Percentiles rank a stretch among this genome's conserved stretches.
Evolutionary conservation across 495 filamentous ascomycete genomes (phyloP).

Genomic region (Penicillium cinerascens): DNA sequence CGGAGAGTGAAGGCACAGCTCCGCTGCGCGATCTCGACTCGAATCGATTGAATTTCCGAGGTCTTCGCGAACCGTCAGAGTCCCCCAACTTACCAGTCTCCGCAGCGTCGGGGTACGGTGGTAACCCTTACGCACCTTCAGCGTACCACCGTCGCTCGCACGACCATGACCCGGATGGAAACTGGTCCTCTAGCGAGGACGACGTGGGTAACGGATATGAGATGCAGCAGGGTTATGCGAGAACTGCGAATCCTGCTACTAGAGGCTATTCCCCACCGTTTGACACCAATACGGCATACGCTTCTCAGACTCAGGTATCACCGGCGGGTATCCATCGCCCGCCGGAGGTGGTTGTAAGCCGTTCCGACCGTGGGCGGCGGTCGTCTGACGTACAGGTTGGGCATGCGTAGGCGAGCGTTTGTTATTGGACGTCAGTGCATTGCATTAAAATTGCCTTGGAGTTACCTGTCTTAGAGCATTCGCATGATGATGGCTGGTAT

Average conservation of each 20-base stretch:
- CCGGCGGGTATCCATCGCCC: constrained; percentile 6
- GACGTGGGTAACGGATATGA: constrained; percentile 38
- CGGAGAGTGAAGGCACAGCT: constrained; percentile 23
- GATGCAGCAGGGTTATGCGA: constrained; percentile 39
- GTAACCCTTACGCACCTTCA: constrained; percentile 24
- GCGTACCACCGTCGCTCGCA: constrained; percentile 28
- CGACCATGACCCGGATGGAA: constrained; percentile 33
- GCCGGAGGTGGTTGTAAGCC: constrained; percentile 8
- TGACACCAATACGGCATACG: constrained; percentile 35
- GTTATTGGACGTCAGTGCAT: neutral
- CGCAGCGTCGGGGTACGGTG: neutral
- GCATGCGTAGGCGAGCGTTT: constrained; percentile 10
- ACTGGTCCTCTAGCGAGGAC: constrained; percentile 46
- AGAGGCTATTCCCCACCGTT: constrained; percentile 22
- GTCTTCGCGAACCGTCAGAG: neutral
- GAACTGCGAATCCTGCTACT: constrained; percentile 22
- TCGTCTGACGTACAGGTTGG: constrained; percentile 22
- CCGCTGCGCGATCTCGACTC: constrained; percentile 34
- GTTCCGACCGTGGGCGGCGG: constrained; percentile 15
- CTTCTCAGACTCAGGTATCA: constrained; percentile 19
- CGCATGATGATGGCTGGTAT: neutral
- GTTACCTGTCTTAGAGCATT: neutral
- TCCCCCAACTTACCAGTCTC: constrained; percentile 11
- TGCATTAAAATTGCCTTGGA: neutral
- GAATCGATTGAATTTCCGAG: constrained; percentile 24